Evolutionary conservation across 2,329 filamentous ascomycete genomes (phyloP).

Genomic region (Aspergillus clavatus): DNA sequence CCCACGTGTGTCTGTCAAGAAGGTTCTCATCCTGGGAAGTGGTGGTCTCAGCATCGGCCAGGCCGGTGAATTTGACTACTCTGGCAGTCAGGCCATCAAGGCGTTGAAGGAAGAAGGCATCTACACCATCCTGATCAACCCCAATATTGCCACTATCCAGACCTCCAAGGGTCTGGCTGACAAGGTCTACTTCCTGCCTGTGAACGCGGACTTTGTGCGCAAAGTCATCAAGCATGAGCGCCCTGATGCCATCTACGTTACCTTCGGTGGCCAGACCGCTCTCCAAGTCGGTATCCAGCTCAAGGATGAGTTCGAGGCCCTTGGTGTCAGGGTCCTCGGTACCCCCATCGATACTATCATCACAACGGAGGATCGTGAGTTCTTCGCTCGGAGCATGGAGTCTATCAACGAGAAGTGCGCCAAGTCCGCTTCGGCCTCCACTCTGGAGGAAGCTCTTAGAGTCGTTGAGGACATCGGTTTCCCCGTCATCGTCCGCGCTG

Average conservation of each 20-base stretch:
- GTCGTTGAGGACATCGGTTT: constrained; percentile 89
- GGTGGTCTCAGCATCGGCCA: constrained; percentile 96
- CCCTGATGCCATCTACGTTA: constrained; percentile 94
- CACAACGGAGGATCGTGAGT: constrained; percentile 94
- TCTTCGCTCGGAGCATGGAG: constrained; percentile 97
- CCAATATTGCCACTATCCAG: constrained; percentile 98
- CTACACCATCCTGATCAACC: constrained; percentile 97
- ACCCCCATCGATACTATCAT: constrained; percentile 98
- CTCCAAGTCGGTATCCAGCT: constrained; percentile 95
- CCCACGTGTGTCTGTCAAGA: constrained; percentile 81
- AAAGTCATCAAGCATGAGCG: constrained; percentile 95
- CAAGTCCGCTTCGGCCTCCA: constrained; percentile 90
- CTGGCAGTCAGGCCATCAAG: constrained; percentile 96
- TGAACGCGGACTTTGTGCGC: constrained; percentile 93
- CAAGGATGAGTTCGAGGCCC: constrained; percentile 89
- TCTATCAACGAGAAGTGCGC: constrained; percentile 97
- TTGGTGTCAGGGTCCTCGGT: constrained; percentile 90
- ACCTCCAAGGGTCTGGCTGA: constrained; percentile 96
- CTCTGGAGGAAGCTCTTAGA: constrained; percentile 78
- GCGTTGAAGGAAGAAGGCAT: constrained; percentile 96
- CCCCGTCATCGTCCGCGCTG: constrained; percentile 93
- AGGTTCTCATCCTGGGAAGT: constrained; percentile 88
- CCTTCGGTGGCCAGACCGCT: constrained; percentile 95
- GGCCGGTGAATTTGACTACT: constrained; percentile 98
- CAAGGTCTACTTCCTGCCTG: constrained; percentile 97